Conservation (phyloP, 140 eudicot genomes). For the Ambrosia hybrid region DNA sequence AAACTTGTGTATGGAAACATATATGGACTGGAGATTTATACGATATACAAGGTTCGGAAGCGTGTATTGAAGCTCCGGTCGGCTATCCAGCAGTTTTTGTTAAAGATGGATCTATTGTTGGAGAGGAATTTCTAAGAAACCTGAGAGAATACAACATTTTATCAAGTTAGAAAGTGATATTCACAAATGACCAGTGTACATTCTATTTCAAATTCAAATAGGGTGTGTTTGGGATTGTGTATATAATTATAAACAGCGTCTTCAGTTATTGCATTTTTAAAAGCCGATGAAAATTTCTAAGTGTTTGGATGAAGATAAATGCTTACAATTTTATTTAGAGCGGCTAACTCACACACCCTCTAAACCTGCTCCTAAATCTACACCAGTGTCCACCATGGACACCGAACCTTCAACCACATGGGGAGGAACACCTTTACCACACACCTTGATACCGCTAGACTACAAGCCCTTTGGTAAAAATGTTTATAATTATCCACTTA, state of each 20-base stretch:
- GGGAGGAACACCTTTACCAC: no score
- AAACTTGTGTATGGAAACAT: slow-evolving; percentile 74
- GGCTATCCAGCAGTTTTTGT: slow-evolving; percentile 97
- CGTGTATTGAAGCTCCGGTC: slow-evolving; percentile 66
- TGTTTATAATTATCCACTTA: no score
- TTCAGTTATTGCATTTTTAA: no score
- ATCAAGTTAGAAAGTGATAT: slow-evolving; percentile 21
- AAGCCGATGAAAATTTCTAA: not conserved
- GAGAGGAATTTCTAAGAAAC: slow-evolving; percentile 64
- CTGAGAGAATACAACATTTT: slow-evolving; percentile 54
- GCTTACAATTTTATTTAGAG: not conserved
- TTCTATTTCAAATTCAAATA: not conserved
- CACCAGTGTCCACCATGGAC: no score
- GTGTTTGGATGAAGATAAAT: not conserved
- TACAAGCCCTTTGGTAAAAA: no score
- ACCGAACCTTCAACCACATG: no score
- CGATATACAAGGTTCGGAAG: slow-evolving; percentile 63
- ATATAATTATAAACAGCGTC: not conserved
- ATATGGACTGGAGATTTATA: slow-evolving; percentile 82
- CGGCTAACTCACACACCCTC: no score
- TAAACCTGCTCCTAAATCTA: no score
- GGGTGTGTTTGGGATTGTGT: not conserved
- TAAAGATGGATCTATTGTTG: slow-evolving; percentile 67
- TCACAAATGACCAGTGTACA: not conserved
- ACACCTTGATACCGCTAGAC: no score